phyloP scores from a whole-genome alignment of 1,284 basidiomycete species.

The Uromyces viciae-fabae region DNA sequence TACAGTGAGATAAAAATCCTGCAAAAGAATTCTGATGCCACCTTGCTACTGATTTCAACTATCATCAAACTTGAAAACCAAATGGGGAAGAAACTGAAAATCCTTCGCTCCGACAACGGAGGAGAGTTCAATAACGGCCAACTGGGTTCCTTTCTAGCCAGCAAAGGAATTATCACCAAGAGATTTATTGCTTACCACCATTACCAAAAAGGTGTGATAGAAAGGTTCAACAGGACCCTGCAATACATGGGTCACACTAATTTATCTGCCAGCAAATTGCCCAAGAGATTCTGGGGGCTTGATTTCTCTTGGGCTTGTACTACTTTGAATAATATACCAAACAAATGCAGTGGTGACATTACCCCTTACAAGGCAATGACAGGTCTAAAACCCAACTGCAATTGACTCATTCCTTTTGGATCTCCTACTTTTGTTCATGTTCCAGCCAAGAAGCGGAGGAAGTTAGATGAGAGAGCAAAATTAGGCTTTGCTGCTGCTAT shows the following conservation, averaged over 20 bases:
- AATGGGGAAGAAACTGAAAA: background rate
- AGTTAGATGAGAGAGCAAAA: background rate
- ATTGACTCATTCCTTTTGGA: background rate
- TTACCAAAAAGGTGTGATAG: background rate
- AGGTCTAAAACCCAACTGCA: background rate
- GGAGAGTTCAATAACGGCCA: background rate
- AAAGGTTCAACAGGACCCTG: background rate
- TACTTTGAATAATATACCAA: background rate
- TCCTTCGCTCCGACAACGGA: background rate
- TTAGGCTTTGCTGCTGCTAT: background rate
- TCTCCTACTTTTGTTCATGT: background rate
- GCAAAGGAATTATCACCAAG: background rate
- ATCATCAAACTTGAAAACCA: background rate
- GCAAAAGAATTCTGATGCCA: background rate
- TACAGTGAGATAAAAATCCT: background rate
- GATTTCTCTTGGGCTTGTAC: background rate
- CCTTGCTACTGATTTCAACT: background rate
- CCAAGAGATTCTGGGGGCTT: background rate
- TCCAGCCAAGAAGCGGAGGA: background rate
- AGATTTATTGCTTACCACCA: background rate
- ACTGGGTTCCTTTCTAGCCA: background rate
- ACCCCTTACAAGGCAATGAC: background rate
- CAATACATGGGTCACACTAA: background rate
- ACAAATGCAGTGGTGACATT: background rate
- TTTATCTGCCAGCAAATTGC: background rate